Percentiles rank a stretch among this genome's conserved stretches.
Conservation (phyloP, 371 early-diverging fungal species). For the Blastocladiella emersonii region DNA sequence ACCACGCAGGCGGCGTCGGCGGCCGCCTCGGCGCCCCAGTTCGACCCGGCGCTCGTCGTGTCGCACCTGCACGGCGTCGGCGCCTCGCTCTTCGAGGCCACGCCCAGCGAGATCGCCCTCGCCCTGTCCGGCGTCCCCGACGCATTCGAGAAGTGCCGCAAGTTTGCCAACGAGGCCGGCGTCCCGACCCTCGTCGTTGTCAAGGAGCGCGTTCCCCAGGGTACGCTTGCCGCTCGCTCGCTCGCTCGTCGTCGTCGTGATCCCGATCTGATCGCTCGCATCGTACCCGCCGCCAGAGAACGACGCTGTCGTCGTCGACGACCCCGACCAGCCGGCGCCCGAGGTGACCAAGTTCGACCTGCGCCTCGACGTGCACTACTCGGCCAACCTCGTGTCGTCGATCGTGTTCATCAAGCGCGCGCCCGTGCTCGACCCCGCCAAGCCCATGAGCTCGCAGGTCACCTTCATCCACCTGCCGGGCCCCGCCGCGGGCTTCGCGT, state of each 20-base stretch:
- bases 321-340: not conserved
- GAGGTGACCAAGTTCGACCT: not conserved
- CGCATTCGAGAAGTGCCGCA: conserved; percentile 51
- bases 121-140: conserved; percentile 48
- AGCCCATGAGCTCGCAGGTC: conserved; percentile 63
- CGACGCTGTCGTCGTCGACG: conserved; percentile 2
- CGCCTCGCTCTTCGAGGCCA: conserved; percentile 6
- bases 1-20: not conserved
- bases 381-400: conserved; percentile 24
- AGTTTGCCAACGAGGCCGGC: conserved; percentile 65
- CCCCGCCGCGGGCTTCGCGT: conserved; percentile 33
- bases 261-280: too few relatives aligned
- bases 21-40: not conserved
- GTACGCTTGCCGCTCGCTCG: not conserved
- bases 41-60: not conserved
- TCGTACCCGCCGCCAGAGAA: not conserved
- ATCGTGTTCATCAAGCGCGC: conserved; percentile 78
- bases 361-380: conserved; percentile 7
- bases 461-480: conserved; percentile 89
- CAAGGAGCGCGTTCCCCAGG: conserved; percentile 52
- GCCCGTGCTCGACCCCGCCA: conserved; percentile 54
- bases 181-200: conserved; percentile 61
- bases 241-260: too few relatives aligned
- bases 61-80: not conserved
- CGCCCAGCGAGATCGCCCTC: conserved; percentile 9